Percentiles rank a stretch among this genome's conserved stretches.
These are phyloP conservation scores for Neurospora discreta DNA, from an alignment of 495 filamentous ascomycete species.

Conservation along the genomic window DNA sequence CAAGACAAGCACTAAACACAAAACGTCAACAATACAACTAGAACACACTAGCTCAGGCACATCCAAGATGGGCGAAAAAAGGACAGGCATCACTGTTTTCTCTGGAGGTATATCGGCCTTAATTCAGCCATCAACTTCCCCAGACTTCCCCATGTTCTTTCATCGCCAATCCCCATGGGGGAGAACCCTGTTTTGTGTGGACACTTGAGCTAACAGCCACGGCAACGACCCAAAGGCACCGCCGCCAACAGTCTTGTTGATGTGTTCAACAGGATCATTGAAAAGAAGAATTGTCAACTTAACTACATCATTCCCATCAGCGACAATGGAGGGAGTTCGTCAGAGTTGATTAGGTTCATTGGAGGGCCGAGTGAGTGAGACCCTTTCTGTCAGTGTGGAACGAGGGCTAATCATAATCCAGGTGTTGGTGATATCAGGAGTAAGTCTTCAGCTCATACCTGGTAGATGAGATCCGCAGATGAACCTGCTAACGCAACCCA, in stretches of 20 bases:
- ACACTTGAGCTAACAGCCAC: not conserved
- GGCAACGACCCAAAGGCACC: slow-evolving; percentile 45
- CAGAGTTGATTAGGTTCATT: slow-evolving; percentile 84
- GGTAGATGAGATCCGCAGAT: not conserved
- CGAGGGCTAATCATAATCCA: slow-evolving; percentile 1
- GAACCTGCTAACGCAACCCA: slow-evolving; percentile 16
- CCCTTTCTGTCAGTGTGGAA: not conserved
- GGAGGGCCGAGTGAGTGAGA: slow-evolving; percentile 55
- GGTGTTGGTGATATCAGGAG: slow-evolving; percentile 88
- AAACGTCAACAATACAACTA: not conserved
- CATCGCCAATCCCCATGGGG: not conserved
- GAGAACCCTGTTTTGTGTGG: not conserved
- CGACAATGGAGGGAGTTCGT: slow-evolving; percentile 89
- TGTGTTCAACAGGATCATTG: slow-evolving; percentile 67
- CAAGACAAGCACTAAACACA: not conserved
- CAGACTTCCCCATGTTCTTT: not conserved
- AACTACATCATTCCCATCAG: slow-evolving; percentile 88
- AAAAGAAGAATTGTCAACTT: slow-evolving; percentile 56
- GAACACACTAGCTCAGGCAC: not conserved
- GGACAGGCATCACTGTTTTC: slow-evolving; percentile 18
- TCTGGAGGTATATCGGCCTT: slow-evolving; percentile 14
- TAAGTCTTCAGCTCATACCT: slow-evolving; percentile 30
- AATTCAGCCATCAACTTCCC: not conserved
- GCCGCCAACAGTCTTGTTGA: slow-evolving; percentile 91
- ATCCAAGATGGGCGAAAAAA: not conserved